Conservation (phyloP, 2,329 filamentous ascomycete genomes). For the Exophiala aquamarina region DNA sequence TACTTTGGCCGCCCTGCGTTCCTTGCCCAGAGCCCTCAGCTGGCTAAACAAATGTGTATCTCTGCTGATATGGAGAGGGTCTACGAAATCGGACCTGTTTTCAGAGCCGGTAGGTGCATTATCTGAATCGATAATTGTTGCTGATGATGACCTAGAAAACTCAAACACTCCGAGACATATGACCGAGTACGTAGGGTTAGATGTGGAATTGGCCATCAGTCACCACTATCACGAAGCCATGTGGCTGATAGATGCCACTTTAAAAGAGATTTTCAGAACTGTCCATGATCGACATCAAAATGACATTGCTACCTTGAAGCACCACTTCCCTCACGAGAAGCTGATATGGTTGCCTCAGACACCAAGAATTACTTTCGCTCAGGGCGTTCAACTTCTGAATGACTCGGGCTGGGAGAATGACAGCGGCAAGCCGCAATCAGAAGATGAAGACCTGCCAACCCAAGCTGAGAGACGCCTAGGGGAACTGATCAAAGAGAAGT, state of each 20-base stretch:
- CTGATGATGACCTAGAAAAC: constrained; percentile 58
- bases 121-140: background rate
- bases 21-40: constrained; percentile 77
- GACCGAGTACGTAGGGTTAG: constrained; percentile 81
- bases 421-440: constrained; percentile 66
- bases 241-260: constrained; percentile 66
- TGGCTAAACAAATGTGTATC: constrained; percentile 81
- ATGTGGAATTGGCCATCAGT: constrained; percentile 79
- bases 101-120: constrained; percentile 57
- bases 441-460: constrained; percentile 73
- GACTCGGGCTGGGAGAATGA: constrained; percentile 63
- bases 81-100: constrained; percentile 77
- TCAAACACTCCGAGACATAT: constrained; percentile 83
- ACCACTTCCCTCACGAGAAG: constrained; percentile 74
- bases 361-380: constrained; percentile 68
- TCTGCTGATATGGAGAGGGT: constrained; percentile 77
- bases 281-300: constrained; percentile 61
- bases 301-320: constrained; percentile 70
- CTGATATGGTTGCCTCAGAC: constrained; percentile 77
- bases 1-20: constrained; percentile 80
- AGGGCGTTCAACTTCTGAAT: constrained; percentile 71
- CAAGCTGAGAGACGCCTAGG: constrained; percentile 76
- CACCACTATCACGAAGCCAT: constrained; percentile 78
- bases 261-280: constrained; percentile 70
- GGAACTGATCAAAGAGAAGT: constrained; percentile 73